Evolutionary conservation across 1,284 basidiomycete species (phyloP).

Genomic region (Malassezia obtusa): DNA sequence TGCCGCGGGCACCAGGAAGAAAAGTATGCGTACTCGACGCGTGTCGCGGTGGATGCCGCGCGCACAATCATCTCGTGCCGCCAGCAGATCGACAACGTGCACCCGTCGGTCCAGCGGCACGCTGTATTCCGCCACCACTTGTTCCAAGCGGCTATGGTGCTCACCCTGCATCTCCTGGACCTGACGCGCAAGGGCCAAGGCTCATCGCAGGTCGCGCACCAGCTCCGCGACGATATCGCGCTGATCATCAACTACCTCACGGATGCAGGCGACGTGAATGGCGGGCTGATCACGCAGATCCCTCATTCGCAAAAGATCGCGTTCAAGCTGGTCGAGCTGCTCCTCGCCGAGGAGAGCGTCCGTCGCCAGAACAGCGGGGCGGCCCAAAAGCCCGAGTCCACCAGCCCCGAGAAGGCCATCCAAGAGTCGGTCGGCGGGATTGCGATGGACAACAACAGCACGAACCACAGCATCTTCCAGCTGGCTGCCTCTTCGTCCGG

Average conservation of each 20-base stretch:
- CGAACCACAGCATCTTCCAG: conserved; percentile 10
- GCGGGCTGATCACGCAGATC: neutral
- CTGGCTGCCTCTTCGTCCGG: neutral
- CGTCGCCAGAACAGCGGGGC: neutral
- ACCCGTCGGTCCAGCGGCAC: conserved; percentile 16
- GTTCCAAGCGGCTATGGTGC: conserved; percentile 64
- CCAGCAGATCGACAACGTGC: conserved; percentile 19
- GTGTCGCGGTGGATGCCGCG: conserved; percentile 17
- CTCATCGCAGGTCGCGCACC: conserved; percentile 14
- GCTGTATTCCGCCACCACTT: conserved; percentile 55
- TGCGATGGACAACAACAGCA: conserved; percentile 5
- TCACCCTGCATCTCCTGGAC: conserved; percentile 76
- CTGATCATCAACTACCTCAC: conserved; percentile 14
- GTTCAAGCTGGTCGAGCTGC: conserved; percentile 7
- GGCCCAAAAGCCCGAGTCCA: neutral
- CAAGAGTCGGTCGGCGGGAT: neutral
- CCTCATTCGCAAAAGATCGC: conserved; percentile 15
- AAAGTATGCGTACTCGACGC: conserved; percentile 31
- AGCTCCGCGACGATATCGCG: conserved; percentile 16
- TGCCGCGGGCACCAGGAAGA: conserved; percentile 31
- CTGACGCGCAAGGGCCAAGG: conserved; percentile 71
- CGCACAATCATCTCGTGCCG: conserved; percentile 17
- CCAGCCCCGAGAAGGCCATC: neutral
- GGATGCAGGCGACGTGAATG: neutral
- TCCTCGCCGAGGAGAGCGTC: conserved; percentile 2